phyloP scores from a whole-genome alignment of 306 rosid species.

The Chamaecrista fasciculata region DNA sequence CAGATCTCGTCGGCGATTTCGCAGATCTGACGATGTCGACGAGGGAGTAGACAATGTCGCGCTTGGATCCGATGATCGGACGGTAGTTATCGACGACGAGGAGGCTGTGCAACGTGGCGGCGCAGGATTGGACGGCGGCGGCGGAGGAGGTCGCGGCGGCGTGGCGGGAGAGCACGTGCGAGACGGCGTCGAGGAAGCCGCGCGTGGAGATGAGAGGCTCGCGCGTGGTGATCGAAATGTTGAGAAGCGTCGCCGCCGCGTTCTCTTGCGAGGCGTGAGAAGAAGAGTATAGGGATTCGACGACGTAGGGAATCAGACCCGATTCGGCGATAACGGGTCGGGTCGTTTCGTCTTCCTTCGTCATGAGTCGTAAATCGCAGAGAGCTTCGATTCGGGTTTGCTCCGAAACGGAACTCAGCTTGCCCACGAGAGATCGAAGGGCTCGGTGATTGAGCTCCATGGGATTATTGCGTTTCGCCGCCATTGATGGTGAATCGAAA shows the following conservation, averaged over 20 bases:
- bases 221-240: constrained; percentile 71
- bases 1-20: constrained; percentile 57
- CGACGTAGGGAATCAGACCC: constrained; percentile 69
- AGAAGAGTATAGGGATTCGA: constrained; percentile 67
- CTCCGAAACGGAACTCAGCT: constrained; percentile 84
- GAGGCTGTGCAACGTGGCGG: constrained; percentile 85
- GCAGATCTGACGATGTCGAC: constrained; percentile 56
- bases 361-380: constrained; percentile 57
- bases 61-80: constrained; percentile 73
- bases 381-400: constrained; percentile 60
- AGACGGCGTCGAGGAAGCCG: constrained; percentile 80
- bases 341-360: constrained; percentile 62
- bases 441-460: constrained; percentile 66
- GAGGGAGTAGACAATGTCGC: constrained; percentile 71
- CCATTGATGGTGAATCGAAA: no score
- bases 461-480: no score
- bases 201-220: constrained; percentile 67
- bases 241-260: constrained; percentile 88
- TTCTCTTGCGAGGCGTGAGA: constrained; percentile 64
- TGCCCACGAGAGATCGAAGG: constrained; percentile 45
- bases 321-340: constrained; percentile 76
- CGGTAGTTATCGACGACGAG: constrained; percentile 66
- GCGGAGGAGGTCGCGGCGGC: constrained; percentile 43
- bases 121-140: constrained; percentile 78
- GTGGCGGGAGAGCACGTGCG: constrained; percentile 68